Base-by-base conservation (phyloP, 2,329 filamentous ascomycete genomes). In the Fusarium sp. region DNA sequence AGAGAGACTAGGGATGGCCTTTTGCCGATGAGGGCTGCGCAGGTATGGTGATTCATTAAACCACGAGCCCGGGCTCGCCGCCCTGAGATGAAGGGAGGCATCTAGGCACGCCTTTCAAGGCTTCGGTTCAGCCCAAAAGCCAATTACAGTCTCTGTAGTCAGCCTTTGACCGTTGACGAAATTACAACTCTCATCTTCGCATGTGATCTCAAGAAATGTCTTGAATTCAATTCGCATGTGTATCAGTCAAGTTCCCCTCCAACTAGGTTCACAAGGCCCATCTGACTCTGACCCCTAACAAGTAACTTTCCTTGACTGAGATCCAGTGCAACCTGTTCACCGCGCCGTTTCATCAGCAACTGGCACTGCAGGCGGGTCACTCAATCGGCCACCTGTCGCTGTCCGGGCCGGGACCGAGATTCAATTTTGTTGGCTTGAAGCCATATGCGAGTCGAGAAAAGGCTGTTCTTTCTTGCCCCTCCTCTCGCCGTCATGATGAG, bases 1-100 rank as follows among this genome's bases (percentile, higher is more conserved):
- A 27, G 43, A 25, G 52, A 50, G 40, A 43, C 37, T 25, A 63
- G 66, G 69, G 60, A 73, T 58, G 30, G 50, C 30, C 47, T 32
- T 54, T 25, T 40, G 56, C 38, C 37, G 57, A 17, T 60, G 20
- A 37, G n/a, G 58, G 25, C 43, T 63, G 56, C 35, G 37, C 60
- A 47, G 73, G 73, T 25, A 74, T 75, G 73, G 62, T 76, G 73
- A 76, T 75, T 74, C 73, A 74, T 74, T 69, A 54, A 68, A 70
- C 72, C 63, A 54, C 70, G 63, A 65, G 63, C 38, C 30, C n/a
- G 27, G 60, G 58, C 43, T 52, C 57, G 35, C 64, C 62, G 59
- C 32, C 40, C 62, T 73, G n/a, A 50, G 67, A 60, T 63, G 35
- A 71, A 75, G 72, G 72, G 72, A 74, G 72, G 38, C 47, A 69